Evolutionary conservation across 352 stramenopile genomes (phyloP).

Genomic region (Phytopythium oedochilum): DNA sequence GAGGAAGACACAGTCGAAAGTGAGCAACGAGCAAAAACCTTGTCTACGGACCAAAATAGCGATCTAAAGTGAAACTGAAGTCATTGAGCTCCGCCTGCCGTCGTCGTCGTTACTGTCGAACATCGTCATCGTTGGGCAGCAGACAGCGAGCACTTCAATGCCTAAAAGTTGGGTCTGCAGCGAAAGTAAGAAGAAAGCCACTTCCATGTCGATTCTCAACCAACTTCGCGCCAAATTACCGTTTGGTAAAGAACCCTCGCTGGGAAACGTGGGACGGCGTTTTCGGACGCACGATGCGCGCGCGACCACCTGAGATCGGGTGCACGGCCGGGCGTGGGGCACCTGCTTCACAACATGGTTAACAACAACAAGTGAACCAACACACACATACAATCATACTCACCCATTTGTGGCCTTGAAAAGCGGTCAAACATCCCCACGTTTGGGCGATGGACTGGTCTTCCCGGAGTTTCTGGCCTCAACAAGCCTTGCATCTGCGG

Average conservation of each 20-base stretch:
- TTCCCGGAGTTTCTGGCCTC: conserved; percentile 33
- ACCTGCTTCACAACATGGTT: conserved; percentile 6
- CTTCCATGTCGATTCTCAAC: background rate
- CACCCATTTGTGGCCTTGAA: conserved; percentile 55
- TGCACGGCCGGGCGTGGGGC: conserved; percentile 30
- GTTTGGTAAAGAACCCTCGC: conserved; percentile 54
- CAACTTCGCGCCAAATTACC: conserved; percentile 18
- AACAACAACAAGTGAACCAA: background rate
- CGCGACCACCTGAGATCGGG: conserved; percentile 31
- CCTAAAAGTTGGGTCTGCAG: background rate
- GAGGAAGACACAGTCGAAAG: background rate
- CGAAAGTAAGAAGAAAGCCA: background rate
- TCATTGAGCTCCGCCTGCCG: background rate
- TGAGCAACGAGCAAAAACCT: background rate
- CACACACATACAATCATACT: conserved; percentile 12
- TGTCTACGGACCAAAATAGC: background rate
- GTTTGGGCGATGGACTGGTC: conserved; percentile 42
- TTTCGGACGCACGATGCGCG: conserved; percentile 61
- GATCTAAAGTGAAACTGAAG: background rate
- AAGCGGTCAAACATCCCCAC: conserved; percentile 64
- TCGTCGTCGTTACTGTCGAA: background rate
- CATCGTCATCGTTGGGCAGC: too few relatives aligned
- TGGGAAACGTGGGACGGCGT: conserved; percentile 66
- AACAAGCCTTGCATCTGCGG: conserved; percentile 16
- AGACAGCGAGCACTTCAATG: background rate